phyloP scores from a whole-genome alignment of 495 filamentous ascomycete species.

The Tuber aestivum region DNA sequence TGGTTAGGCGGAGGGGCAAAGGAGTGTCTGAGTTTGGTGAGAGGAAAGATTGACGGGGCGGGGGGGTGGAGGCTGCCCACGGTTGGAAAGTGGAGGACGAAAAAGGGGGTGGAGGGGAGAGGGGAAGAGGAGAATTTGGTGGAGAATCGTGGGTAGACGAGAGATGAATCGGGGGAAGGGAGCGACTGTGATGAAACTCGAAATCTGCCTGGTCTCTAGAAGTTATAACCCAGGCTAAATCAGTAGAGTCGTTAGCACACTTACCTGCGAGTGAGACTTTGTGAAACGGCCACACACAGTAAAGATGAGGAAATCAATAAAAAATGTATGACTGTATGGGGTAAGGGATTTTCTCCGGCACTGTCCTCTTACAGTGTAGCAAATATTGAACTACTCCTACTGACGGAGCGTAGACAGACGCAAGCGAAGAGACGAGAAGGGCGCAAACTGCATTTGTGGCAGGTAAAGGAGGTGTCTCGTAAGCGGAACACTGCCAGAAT shows the following conservation, averaged over 20 bases:
- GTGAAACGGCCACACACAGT: neutral
- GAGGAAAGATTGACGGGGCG: neutral
- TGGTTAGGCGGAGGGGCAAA: neutral
- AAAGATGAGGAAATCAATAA: neutral
- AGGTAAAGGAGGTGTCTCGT: too few species aligned
- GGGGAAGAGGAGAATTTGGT: neutral
- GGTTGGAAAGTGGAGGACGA: neutral
- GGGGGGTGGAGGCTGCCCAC: neutral
- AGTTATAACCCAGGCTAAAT: neutral
- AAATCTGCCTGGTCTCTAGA: neutral
- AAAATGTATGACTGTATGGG: too few species aligned
- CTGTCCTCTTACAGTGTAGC: too few species aligned
- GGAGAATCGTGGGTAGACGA: neutral
- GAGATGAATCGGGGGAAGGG: neutral
- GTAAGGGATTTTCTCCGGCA: too few species aligned
- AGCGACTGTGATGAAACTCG: neutral
- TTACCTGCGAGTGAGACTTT: neutral
- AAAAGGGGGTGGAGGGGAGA: neutral
- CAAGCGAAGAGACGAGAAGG: too few species aligned
- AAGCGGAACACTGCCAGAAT: too few species aligned
- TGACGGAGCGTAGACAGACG: too few species aligned
- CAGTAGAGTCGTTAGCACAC: neutral
- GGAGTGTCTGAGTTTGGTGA: neutral
- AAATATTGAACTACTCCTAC: too few species aligned
- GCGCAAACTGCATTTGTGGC: too few species aligned